Evolutionary conservation across 1,284 basidiomycete species (phyloP).

Genomic region (Fomes fomentarius): DNA sequence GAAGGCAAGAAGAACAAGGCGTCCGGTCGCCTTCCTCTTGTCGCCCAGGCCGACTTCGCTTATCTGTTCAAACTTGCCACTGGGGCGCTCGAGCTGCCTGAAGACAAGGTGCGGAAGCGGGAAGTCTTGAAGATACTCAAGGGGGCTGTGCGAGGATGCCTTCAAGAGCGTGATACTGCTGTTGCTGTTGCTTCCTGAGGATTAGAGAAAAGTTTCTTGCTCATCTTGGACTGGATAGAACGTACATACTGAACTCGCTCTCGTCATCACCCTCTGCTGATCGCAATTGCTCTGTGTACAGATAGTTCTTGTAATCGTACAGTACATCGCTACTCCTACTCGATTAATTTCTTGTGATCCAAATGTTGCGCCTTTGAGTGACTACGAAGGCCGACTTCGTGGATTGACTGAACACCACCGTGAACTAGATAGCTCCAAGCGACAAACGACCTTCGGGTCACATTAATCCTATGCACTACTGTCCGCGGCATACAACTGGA

Average conservation of each 20-base stretch:
- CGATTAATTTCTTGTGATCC: too few species aligned
- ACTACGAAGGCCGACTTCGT: too few species aligned
- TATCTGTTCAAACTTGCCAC: conserved; percentile 68
- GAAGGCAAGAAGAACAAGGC: conserved; percentile 62
- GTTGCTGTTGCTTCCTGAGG: background rate
- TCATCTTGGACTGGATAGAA: background rate
- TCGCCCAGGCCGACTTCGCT: conserved; percentile 86
- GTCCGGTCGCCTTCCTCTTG: conserved; percentile 67
- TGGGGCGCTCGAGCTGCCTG: conserved; percentile 53
- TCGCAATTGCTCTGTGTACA: conserved; percentile 20
- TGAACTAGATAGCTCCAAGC: too few species aligned
- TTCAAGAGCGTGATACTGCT: conserved; percentile 18
- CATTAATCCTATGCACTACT: background rate
- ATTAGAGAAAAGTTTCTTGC: background rate
- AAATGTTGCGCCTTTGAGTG: too few species aligned
- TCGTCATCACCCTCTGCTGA: conserved; percentile 15
- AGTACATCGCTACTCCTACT: background rate
- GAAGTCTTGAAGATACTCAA: conserved; percentile 61
- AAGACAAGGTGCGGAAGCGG: conserved; percentile 51
- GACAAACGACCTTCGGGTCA: too few species aligned
- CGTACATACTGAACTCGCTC: conserved; percentile 1
- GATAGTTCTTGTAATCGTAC: conserved; percentile 11
- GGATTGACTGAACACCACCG: too few species aligned
- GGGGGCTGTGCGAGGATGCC: conserved; percentile 40
- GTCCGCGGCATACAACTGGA: conserved; percentile 50